A percentile compares a stretch with the other conserved stretches of the same genome.
These are phyloP conservation scores for Penicillium alfredii DNA, from an alignment of 495 filamentous ascomycete genomes.

Conservation along the genomic window DNA sequence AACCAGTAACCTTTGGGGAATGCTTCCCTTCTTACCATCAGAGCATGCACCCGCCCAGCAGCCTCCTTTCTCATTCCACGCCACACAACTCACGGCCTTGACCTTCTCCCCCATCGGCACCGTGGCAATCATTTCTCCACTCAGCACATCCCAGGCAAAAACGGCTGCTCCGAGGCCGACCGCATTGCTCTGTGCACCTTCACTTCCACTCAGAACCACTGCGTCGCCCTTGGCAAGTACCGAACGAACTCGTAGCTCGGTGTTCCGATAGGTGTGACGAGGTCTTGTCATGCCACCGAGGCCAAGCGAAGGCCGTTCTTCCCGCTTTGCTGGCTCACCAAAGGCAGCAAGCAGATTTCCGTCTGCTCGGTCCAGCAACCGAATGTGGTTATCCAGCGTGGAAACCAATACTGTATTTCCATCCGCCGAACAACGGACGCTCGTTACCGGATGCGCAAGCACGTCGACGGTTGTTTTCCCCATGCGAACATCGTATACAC, in stretches of 20 bases:
- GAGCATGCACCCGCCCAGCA: constrained; percentile 60
- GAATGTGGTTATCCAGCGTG: constrained; percentile 66
- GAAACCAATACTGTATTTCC: constrained; percentile 70
- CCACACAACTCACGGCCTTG: constrained; percentile 57
- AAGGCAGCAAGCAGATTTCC: constrained; percentile 73
- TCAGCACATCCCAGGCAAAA: constrained; percentile 87
- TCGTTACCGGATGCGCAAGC: constrained; percentile 52
- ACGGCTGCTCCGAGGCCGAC: constrained; percentile 52
- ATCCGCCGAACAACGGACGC: constrained; percentile 60
- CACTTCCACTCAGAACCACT: constrained; percentile 77
- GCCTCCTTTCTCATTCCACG: constrained; percentile 66
- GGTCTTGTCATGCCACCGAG: background rate
- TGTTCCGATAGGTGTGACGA: constrained; percentile 48
- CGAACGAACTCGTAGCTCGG: constrained; percentile 64
- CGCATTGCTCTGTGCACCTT: constrained; percentile 42
- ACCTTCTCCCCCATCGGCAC: constrained; percentile 52
- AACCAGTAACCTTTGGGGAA: too few species aligned
- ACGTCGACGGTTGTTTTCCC: constrained; percentile 71
- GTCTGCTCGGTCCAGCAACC: constrained; percentile 73
- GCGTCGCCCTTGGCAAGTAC: constrained; percentile 67
- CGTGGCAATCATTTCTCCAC: constrained; percentile 58
- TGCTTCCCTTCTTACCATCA: constrained; percentile 55
- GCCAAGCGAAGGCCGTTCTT: constrained; percentile 15
- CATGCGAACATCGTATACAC: constrained; percentile 83
- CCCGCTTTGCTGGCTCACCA: constrained; percentile 31